Evolutionary conservation across 2,329 filamentous ascomycete genomes (phyloP).

Genomic region (Huntiella moniliformis): DNA sequence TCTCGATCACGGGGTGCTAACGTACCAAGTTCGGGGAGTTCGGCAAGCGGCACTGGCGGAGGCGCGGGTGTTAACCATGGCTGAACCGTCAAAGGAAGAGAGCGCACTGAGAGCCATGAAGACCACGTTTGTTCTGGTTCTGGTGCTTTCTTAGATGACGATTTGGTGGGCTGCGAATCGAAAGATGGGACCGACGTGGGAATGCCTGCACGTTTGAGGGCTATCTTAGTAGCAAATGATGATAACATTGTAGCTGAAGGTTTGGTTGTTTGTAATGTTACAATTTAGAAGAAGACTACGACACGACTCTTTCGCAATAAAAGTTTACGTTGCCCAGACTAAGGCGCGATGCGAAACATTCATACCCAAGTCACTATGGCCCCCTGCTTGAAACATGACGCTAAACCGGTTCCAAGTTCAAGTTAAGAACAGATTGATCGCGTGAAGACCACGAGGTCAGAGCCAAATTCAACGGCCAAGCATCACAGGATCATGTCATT

Average conservation of each 20-base stretch:
- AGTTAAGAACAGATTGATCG: no score
- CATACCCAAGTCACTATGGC: no score
- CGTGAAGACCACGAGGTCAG: no score
- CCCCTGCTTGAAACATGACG: no score
- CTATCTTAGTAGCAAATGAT: slow-evolving; percentile 37
- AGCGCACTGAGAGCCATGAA: slow-evolving; percentile 31
- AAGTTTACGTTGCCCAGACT: no score
- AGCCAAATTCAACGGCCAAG: no score
- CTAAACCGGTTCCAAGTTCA: no score
- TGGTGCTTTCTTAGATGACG: slow-evolving; percentile 14
- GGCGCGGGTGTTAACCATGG: slow-evolving; percentile 34
- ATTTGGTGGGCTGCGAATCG: slow-evolving; percentile 14
- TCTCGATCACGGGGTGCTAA: slow-evolving; percentile 29
- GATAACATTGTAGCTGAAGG: slow-evolving; percentile 29
- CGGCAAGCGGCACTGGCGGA: slow-evolving; percentile 27
- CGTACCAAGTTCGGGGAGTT: slow-evolving; percentile 29
- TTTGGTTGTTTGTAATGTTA: no score
- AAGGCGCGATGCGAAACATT: no score
- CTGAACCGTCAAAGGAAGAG: slow-evolving; percentile 32
- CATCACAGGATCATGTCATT: no score
- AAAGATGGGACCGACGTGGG: slow-evolving; percentile 31
- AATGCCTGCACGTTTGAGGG: slow-evolving; percentile 37
- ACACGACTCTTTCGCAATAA: no score
- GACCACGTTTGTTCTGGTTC: slow-evolving; percentile 17
- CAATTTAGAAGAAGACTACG: no score